Base-by-base conservation (phyloP, 345 rosid genomes). In the Populus ilicifolia region DNA sequence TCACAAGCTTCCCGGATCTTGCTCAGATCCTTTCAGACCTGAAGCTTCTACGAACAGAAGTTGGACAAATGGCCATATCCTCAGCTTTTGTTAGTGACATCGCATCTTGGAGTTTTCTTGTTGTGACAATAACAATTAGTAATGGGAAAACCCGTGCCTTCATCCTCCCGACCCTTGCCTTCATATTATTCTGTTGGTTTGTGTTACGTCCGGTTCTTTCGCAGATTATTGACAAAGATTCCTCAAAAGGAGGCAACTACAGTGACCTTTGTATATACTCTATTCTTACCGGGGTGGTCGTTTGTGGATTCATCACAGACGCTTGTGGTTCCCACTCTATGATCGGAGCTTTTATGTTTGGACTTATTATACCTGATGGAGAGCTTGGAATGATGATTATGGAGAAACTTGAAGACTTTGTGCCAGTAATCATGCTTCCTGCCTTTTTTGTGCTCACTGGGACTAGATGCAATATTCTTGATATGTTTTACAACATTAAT, bases 1-100 rank as follows among this genome's bases (percentile, higher is more conserved):
- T 87, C 69, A 91, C 96, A 0, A 93, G 91, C 85, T 87, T 90
- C 72, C 87, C 95, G 0, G 92, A 86, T 44, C 85, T 89, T n/a
- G 88, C 89, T 3, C 84, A 81, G 36, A 78, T 84, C 63, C 91
- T 92, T 18, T 85, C 91, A 2, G 89, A 90, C 76, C 85, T 89
- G 74, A 94, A 92, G 86, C 90, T 90, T 30, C 89, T 92, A 36
- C 89, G 88, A 76, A 69, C 92, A 0, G 91, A 90, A 2, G 79
- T 89, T 2, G 96, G 94, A 12, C 81, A 77, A 36, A 80, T 77
- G 0, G 91, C 93, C 0, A 76, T 90, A 80, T 67, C 90, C 48
- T 83, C 91, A 8, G 82, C 93, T 70, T 36, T 88, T 52, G 11
- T 89, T 30, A 80, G 80, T 20, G 96, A 91, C 54, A 36, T 89